A percentile compares a stretch with the other conserved stretches of the same genome.
These are phyloP conservation scores for Nosema muscidifuracis DNA, from an alignment of 371 early-diverging fungal genomes.

Conservation along the genomic window DNA sequence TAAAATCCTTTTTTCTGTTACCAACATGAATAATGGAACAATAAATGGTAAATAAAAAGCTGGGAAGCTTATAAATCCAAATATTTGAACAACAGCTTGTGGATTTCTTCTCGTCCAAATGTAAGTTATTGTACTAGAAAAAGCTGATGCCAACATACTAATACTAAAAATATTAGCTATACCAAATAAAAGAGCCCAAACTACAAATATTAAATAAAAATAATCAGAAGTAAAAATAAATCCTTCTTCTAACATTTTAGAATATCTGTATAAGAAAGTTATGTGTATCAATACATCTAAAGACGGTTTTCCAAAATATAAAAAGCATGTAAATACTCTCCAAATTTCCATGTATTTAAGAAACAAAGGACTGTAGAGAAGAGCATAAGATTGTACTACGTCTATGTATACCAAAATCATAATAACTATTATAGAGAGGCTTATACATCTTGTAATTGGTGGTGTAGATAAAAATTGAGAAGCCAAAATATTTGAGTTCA, in stretches of 20 bases:
- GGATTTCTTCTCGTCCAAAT: constrained; percentile 64
- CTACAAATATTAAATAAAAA: constrained; percentile 54
- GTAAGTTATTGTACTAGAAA: constrained; percentile 62
- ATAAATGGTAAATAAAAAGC: constrained; percentile 64
- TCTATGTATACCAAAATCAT: constrained; percentile 52
- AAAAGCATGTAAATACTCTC: constrained; percentile 59
- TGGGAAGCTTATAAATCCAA: constrained; percentile 60
- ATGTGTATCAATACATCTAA: constrained; percentile 60
- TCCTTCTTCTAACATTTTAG: constrained; percentile 61
- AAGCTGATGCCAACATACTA: constrained; percentile 48
- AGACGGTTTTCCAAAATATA: constrained; percentile 60
- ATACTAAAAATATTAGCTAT: constrained; percentile 40
- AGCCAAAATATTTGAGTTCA: constrained; percentile 20
- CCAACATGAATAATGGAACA: constrained; percentile 56
- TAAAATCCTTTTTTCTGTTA: constrained; percentile 48
- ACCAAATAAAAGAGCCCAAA: constrained; percentile 39
- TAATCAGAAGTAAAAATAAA: constrained; percentile 59
- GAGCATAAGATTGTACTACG: constrained; percentile 37
- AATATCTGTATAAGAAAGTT: constrained; percentile 62
- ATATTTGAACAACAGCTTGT: constrained; percentile 57
- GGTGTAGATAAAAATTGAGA: constrained; percentile 17
- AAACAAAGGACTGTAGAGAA: constrained; percentile 53
- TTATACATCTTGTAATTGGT: constrained; percentile 53
- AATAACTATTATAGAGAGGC: constrained; percentile 27
- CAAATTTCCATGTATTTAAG: constrained; percentile 55